A percentile compares a stretch with the other conserved stretches of the same genome.
These are phyloP conservation scores for Orbilia brochopaga DNA, from an alignment of 2,329 filamentous ascomycete species.

Conservation along the genomic window DNA sequence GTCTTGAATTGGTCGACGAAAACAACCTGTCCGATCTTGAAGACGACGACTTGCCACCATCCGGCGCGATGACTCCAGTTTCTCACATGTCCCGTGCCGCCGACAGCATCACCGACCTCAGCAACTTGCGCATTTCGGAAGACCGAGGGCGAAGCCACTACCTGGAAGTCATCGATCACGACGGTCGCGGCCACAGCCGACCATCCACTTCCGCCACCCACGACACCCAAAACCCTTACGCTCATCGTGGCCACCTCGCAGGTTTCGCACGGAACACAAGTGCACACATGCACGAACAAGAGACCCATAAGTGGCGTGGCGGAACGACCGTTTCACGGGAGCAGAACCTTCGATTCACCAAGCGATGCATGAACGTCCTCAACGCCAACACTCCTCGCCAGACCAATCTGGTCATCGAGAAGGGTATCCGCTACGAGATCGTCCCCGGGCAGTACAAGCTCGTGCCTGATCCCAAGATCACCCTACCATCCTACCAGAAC, in stretches of 20 bases:
- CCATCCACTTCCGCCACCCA: conserved; percentile 37
- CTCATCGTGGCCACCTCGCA: conserved; percentile 35
- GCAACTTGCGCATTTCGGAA: conserved; percentile 33
- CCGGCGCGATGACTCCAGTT: conserved; percentile 28
- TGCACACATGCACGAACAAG: conserved; percentile 22
- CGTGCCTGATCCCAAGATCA: conserved; percentile 49
- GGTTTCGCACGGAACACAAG: conserved; percentile 32
- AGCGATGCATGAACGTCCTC: conserved; percentile 55
- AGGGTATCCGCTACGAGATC: conserved; percentile 54
- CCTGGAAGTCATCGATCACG: conserved; percentile 12
- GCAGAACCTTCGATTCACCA: conserved; percentile 54
- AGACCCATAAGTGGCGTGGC: conserved; percentile 54
- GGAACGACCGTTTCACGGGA: conserved; percentile 49
- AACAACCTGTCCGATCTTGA: conserved; percentile 41
- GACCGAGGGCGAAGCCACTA: conserved; percentile 11
- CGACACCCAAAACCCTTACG: conserved; percentile 18
- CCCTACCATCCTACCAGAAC: conserved; percentile 38
- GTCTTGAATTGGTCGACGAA: conserved; percentile 50
- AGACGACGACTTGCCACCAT: conserved; percentile 37
- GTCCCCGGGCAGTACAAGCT: conserved; percentile 53
- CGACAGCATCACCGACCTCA: conserved; percentile 36
- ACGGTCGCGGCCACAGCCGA: conserved; percentile 35
- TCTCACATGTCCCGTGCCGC: conserved; percentile 18
- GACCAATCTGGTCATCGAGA: conserved; percentile 54
- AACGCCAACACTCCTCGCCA: conserved; percentile 53